These are phyloP conservation scores for Pseudogymnoascus sp. DNA, from an alignment of 2,329 filamentous ascomycete genomes.

Conservation along the genomic window DNA sequence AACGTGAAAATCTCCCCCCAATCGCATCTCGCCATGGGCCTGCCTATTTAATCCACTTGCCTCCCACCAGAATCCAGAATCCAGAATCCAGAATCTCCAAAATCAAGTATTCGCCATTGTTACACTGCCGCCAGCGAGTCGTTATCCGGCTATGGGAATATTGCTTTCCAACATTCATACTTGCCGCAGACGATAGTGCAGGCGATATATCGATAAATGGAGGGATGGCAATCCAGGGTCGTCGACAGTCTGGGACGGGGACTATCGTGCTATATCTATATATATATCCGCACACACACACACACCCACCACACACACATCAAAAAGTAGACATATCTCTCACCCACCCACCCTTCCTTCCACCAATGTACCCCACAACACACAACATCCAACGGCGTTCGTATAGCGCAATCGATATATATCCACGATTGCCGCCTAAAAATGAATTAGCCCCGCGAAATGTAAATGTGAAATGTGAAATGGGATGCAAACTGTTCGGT, in stretches of 20 bases:
- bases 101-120: conserved; percentile 1
- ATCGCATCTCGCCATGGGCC: neutral
- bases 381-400: neutral
- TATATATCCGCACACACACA: neutral
- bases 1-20: neutral
- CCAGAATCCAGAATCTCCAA: neutral
- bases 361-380: neutral
- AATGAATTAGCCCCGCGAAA: neutral
- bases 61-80: neutral
- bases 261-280: conserved; percentile 2
- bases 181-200: neutral
- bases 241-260: neutral
- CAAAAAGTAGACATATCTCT: neutral
- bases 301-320: neutral
- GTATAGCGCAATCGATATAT: neutral
- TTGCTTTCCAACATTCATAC: neutral
- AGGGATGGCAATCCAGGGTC: neutral
- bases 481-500: neutral
- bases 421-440: conserved; percentile 9
- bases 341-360: neutral
- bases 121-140: neutral
- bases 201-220: neutral
- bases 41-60: conserved; percentile 8
- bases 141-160: conserved; percentile 5
- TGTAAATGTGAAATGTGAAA: neutral